phyloP scores from a whole-genome alignment of 306 rosid genomes.

The Trichosanthes cucumerina region DNA sequence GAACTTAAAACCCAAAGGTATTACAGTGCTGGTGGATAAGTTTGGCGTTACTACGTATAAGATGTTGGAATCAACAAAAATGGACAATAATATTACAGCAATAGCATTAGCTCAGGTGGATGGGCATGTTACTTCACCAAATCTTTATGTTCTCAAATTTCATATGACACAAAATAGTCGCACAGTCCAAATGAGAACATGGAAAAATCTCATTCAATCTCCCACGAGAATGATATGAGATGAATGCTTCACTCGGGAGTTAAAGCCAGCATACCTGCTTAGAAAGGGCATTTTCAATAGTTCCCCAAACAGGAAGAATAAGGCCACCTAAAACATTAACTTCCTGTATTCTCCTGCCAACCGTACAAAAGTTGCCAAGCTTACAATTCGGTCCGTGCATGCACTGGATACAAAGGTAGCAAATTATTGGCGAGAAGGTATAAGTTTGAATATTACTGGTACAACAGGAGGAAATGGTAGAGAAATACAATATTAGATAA shows the following conservation, averaged over 20 bases:
- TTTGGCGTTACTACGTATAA: neutral
- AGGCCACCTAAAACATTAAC: conserved; percentile 94
- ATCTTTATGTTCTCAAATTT: neutral
- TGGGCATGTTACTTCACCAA: neutral
- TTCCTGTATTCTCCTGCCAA: conserved; percentile 95
- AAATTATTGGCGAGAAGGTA: conserved; percentile 10
- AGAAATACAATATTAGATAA: neutral
- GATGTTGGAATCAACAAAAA: neutral
- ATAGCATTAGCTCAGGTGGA: neutral
- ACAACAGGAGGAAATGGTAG: neutral
- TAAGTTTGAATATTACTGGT: neutral
- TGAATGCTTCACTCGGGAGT: neutral
- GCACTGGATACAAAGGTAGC: conserved; percentile 49
- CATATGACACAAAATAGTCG: too few species aligned
- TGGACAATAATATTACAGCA: neutral
- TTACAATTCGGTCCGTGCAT: conserved; percentile 99
- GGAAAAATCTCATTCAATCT: neutral
- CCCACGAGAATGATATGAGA: neutral
- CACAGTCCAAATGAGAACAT: neutral
- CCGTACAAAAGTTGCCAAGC: conserved; percentile 77
- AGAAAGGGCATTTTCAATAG: conserved; percentile 84
- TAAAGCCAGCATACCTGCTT: conserved; percentile 58
- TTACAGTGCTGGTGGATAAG: neutral
- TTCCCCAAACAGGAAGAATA: conserved; percentile 96
- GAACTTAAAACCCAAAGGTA: neutral